A percentile compares a stretch with the other conserved stretches of the same genome.
Evolutionary conservation across 2,329 filamentous ascomycete species (phyloP).

Genomic region (Penicillium glabrum): DNA sequence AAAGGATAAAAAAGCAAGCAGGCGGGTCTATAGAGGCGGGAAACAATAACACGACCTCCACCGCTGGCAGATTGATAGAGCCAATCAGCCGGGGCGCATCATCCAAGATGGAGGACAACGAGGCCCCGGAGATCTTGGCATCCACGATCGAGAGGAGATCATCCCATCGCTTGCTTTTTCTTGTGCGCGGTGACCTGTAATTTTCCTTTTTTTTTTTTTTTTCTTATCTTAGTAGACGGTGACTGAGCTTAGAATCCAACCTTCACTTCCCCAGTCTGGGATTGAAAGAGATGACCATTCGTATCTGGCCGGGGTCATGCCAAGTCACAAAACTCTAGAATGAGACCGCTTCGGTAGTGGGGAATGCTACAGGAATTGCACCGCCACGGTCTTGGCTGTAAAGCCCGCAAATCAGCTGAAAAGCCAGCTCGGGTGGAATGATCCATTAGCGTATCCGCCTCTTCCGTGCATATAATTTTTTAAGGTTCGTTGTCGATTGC

Average conservation of each 20-base stretch:
- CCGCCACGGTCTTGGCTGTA: conserved; percentile 1
- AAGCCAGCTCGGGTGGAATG: not conserved
- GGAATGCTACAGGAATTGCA: not conserved
- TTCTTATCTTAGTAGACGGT: too few species aligned
- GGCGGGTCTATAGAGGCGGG: conserved; percentile 1
- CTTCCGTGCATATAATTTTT: not conserved
- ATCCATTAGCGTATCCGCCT: not conserved
- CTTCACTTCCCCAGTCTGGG: not conserved
- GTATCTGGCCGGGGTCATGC: not conserved
- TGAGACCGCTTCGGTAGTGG: not conserved
- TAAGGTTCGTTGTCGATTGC: too few species aligned
- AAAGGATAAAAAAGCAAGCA: not conserved
- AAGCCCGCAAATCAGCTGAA: not conserved
- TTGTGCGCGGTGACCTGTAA: not conserved
- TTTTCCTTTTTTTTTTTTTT: too few species aligned
- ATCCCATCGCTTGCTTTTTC: not conserved
- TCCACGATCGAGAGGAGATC: not conserved
- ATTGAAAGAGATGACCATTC: not conserved
- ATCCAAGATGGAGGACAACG: not conserved
- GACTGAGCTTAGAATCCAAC: not conserved
- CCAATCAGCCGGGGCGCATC: not conserved
- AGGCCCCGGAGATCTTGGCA: not conserved
- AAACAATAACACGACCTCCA: not conserved
- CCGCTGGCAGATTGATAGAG: not conserved
- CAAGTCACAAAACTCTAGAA: not conserved